Percentiles rank a stretch among this genome's conserved stretches.
Evolutionary conservation across 805 yeast genomes (phyloP).

Genomic region (Wickerhamomyces subpelliculosus): DNA sequence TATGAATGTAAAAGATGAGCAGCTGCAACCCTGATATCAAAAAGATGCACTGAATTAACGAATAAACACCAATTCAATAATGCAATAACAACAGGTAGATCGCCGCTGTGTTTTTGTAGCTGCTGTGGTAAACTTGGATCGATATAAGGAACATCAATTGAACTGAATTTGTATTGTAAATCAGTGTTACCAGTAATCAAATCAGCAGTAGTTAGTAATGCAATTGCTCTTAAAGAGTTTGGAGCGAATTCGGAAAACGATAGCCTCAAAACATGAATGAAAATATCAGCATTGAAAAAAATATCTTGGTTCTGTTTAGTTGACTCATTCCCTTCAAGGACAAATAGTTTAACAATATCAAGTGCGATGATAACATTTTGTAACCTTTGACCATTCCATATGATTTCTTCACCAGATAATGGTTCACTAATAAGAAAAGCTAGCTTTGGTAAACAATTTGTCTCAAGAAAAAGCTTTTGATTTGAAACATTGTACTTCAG

Average conservation of each 20-base stretch:
- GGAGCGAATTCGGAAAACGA: constrained; percentile 66
- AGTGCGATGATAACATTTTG: constrained; percentile 60
- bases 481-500: constrained; percentile 81
- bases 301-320: constrained; percentile 54
- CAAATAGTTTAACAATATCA: constrained; percentile 68
- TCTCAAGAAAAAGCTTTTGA: constrained; percentile 82
- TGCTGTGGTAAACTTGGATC: constrained; percentile 58
- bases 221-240: constrained; percentile 54
- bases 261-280: constrained; percentile 58
- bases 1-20: constrained; percentile 59
- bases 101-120: constrained; percentile 19
- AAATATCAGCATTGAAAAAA: constrained; percentile 53
- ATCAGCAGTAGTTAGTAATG: constrained; percentile 72
- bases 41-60: constrained; percentile 76
- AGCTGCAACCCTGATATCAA: constrained; percentile 76
- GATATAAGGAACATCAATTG: constrained; percentile 86
- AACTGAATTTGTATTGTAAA: constrained; percentile 59
- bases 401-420: constrained; percentile 36
- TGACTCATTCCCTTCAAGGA: constrained; percentile 64
- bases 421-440: constrained; percentile 61
- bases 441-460: constrained; percentile 66
- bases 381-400: constrained; percentile 74
- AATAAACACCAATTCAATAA: constrained; percentile 77
- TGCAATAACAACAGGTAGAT: constrained; percentile 67
- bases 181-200: constrained; percentile 46